phyloP scores from a whole-genome alignment of 108 stramenopile species.

The Skeletonema tropicum region DNA sequence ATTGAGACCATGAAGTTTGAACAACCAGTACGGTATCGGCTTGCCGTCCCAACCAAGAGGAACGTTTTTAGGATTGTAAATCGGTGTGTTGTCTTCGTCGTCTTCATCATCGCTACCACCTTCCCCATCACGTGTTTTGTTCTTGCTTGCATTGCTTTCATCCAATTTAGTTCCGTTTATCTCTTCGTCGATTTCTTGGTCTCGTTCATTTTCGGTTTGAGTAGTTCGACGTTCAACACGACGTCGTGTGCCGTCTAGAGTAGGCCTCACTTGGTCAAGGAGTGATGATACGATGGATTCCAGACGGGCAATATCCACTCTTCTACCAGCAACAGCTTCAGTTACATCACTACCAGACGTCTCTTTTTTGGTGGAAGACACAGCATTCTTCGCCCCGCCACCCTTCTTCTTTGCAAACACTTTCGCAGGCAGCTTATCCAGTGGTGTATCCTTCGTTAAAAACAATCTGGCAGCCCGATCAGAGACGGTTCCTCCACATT shows the following conservation, averaged over 20 bases:
- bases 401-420: slow-evolving; percentile 66
- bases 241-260: slow-evolving; percentile 85
- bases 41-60: slow-evolving; percentile 99
- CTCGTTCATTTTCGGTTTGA: slow-evolving; percentile 91
- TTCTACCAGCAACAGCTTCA: slow-evolving; percentile 52
- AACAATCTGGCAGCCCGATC: slow-evolving; percentile 93
- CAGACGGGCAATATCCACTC: slow-evolving; percentile 74
- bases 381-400: slow-evolving; percentile 1
- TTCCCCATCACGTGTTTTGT: slow-evolving; percentile 44
- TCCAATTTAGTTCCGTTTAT: slow-evolving; percentile 52
- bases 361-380: background rate
- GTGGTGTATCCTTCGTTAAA: slow-evolving; percentile 83
- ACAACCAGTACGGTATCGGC: slow-evolving; percentile 99
- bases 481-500: slow-evolving; percentile 92
- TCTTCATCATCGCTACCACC: slow-evolving; percentile 70
- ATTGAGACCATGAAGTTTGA: slow-evolving; percentile 99
- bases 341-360: background rate
- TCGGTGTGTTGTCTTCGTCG: slow-evolving; percentile 93
- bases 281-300: slow-evolving; percentile 81
- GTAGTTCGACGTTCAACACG: slow-evolving; percentile 91
- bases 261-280: slow-evolving; percentile 85
- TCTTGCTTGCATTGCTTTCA: slow-evolving; percentile 21
- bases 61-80: slow-evolving; percentile 99
- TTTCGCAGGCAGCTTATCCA: slow-evolving; percentile 86
- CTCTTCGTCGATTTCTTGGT: slow-evolving; percentile 89